These are phyloP conservation scores for Cymbopogon flexuosus DNA, from an alignment of 202 grass and related monocot species.

Conservation along the genomic window DNA sequence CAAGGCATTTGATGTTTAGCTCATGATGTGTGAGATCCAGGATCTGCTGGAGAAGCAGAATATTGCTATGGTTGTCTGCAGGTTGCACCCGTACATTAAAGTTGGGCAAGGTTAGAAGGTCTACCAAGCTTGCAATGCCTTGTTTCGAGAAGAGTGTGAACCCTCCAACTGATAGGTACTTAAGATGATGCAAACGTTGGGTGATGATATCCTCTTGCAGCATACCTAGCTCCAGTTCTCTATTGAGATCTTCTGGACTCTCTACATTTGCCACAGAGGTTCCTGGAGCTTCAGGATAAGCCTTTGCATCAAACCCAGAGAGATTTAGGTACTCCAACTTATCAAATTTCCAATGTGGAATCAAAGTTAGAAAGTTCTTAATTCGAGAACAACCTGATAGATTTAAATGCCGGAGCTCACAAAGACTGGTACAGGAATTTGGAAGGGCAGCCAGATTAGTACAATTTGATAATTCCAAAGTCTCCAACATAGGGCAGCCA, in stretches of 20 bases:
- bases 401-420: neutral
- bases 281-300: neutral
- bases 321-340: slow-evolving; percentile 1
- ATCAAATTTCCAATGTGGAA: neutral
- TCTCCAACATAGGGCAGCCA: neutral
- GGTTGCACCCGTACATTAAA: neutral
- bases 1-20: neutral
- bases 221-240: neutral
- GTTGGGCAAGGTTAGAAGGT: neutral
- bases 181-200: neutral
- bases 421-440: neutral
- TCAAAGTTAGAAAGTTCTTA: neutral
- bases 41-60: neutral
- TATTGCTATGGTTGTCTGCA: neutral
- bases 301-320: neutral
- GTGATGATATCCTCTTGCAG: neutral
- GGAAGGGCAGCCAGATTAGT: neutral
- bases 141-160: neutral
- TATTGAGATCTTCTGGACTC: neutral
- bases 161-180: neutral
- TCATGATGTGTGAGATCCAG: neutral
- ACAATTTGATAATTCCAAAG: neutral
- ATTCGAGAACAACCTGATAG: neutral
- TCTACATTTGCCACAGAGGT: neutral
- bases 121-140: neutral